Percentiles rank a stretch among this genome's conserved stretches.
phyloP scores from a whole-genome alignment of 148 eudicot genomes.

The Rhododendron simsii region DNA sequence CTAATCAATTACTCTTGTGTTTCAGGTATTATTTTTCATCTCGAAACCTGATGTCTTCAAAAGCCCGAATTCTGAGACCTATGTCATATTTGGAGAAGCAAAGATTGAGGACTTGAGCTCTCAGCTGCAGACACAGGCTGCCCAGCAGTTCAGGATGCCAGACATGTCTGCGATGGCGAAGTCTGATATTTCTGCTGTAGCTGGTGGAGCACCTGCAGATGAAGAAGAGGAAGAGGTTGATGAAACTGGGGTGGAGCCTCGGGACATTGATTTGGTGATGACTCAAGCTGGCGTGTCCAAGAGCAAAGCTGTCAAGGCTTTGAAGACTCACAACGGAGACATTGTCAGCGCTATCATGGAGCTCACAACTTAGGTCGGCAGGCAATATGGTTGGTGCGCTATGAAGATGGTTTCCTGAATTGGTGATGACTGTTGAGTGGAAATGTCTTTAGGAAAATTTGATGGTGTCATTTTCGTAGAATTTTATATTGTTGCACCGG shows the following conservation, averaged over 20 bases:
- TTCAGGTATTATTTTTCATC: slow-evolving; percentile 70
- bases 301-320: slow-evolving; percentile 84
- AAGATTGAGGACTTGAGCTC: slow-evolving; percentile 91
- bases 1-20: background rate
- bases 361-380: slow-evolving; percentile 52
- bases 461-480: slow-evolving; percentile 3
- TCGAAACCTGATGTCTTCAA: slow-evolving; percentile 83
- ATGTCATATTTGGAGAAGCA: slow-evolving; percentile 79
- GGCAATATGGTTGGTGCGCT: background rate
- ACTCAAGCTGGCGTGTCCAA: slow-evolving; percentile 77
- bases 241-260: slow-evolving; percentile 69
- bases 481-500: background rate
- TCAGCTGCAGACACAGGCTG: slow-evolving; percentile 88
- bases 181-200: slow-evolving; percentile 41
- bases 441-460: slow-evolving; percentile 2
- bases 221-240: slow-evolving; percentile 84
- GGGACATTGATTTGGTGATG: slow-evolving; percentile 84
- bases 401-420: background rate
- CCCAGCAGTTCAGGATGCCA: slow-evolving; percentile 82
- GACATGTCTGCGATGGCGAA: slow-evolving; percentile 56
- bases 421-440: background rate
- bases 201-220: slow-evolving; percentile 33
- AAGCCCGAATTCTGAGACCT: slow-evolving; percentile 79
- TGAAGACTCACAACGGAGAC: slow-evolving; percentile 66
- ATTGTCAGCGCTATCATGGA: slow-evolving; percentile 89